These are phyloP conservation scores for Musa balbisiana DNA, from an alignment of 202 grass and related monocot genomes.

Conservation along the genomic window DNA sequence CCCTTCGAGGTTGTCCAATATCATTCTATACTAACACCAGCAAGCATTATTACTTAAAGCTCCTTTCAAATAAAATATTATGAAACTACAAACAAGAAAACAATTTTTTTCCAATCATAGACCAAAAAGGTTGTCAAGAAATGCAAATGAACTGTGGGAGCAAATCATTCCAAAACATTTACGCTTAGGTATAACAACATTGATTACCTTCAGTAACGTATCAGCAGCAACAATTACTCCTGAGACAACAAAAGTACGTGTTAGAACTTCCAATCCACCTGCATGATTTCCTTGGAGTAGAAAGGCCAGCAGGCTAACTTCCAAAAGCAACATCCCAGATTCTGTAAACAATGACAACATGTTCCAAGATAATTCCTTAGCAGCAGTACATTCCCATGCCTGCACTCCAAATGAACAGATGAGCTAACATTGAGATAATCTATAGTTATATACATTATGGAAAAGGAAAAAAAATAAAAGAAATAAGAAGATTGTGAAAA, in stretches of 20 bases:
- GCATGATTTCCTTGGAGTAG: conserved; percentile 94
- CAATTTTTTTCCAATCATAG: too few relatives aligned
- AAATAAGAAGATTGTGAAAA: background rate
- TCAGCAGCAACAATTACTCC: conserved; percentile 82
- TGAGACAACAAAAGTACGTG: conserved; percentile 72
- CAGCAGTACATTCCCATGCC: conserved; percentile 79
- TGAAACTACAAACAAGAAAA: too few relatives aligned
- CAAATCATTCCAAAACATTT: too few relatives aligned
- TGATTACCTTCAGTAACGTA: conserved; percentile 79
- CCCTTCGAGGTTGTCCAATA: too few relatives aligned
- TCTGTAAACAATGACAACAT: conserved; percentile 81
- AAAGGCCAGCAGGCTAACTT: conserved; percentile 90
- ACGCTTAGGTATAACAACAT: background rate
- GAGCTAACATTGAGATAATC: background rate
- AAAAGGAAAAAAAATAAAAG: background rate
- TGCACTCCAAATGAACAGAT: conserved; percentile 30
- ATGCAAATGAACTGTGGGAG: too few relatives aligned
- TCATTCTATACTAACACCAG: too few relatives aligned
- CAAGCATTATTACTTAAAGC: too few relatives aligned
- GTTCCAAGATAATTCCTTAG: conserved; percentile 76
- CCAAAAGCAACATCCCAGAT: conserved; percentile 84
- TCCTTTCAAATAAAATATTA: too few relatives aligned
- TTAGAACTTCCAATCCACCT: conserved; percentile 67
- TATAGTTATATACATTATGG: background rate
- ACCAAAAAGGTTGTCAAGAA: too few relatives aligned